Evolutionary conservation across 805 yeast species (phyloP), one percentile per base, ranked within the genome.

Genomic region (Barnettozyma populi): DNA sequence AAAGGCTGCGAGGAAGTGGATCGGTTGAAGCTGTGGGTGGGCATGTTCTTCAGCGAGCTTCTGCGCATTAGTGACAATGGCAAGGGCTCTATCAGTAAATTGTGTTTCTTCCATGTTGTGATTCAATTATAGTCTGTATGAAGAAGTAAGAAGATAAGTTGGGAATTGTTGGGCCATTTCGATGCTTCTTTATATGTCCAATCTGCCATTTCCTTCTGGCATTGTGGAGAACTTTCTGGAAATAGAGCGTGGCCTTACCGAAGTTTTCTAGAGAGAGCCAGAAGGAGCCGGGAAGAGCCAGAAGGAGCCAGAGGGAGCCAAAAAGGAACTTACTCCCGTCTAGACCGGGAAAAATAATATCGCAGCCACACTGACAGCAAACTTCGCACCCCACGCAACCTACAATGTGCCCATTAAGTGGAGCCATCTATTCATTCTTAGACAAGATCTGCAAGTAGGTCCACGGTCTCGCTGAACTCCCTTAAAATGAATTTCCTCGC

Each of bases 61-160:
- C 50, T 82, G 79, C 46, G 98, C 95, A 59, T 79, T 74, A 57
- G 86, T 84, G 44, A 94, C 74, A 51, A 92, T 79, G 46, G 78
- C 82, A 59, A 89, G 78, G 39, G 97, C 98, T 66, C 94, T 86
- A 66, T 94, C 98, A 52, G 99, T 94, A 57, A 88, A 86, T 74
- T 88, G 90, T 50, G 90, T 64, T 55, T 70, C 71, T 59, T 71
- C 74, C 72, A 70, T 70, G 62, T 59, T 57, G 11, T 37, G 29
- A 19, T 41, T 54, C 36, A 21, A 16, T 19, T 36, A 25, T 36
- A 29, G 31, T 37, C 32, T 44, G 29, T 4, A 16, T 11, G 3
- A 1, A 19, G 16, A 21, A 7, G n/a, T n/a, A n/a, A n/a, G 29
- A 35, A 36, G 21, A 18, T 5, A 27, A 13, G 9, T 21, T 16